These are phyloP conservation scores for Saccharomycopsis schoenii DNA, from an alignment of 805 yeast genomes.

Conservation along the genomic window DNA sequence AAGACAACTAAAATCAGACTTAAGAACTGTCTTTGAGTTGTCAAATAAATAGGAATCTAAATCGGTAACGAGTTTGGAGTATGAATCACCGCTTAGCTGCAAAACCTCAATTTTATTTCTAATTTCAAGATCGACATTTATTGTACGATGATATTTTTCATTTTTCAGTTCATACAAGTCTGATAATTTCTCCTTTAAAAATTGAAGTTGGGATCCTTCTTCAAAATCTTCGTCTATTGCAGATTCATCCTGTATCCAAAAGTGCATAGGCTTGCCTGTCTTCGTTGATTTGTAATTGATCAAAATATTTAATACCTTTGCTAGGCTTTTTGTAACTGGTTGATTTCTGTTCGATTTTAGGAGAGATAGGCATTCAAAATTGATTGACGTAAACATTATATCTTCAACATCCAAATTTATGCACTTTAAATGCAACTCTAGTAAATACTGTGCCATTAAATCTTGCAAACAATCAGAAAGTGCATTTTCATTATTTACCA, in stretches of 20 bases:
- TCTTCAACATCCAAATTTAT: neutral
- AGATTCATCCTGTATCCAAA: neutral
- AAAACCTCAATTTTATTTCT: neutral
- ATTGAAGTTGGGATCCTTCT: neutral
- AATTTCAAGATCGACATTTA: neutral
- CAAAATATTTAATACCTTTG: neutral
- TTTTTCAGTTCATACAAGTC: neutral
- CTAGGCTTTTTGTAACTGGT: neutral
- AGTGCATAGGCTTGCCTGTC: neutral
- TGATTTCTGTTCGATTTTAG: neutral
- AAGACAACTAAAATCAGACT: conserved; percentile 21
- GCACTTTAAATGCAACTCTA: conserved; percentile 3
- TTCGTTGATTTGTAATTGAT: neutral
- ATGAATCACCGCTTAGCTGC: neutral
- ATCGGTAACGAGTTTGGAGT: neutral
- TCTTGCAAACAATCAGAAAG: conserved; percentile 2
- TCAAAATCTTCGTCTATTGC: neutral
- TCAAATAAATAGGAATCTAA: conserved; percentile 3
- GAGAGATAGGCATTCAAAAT: neutral
- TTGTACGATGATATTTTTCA: neutral
- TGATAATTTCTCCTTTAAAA: neutral
- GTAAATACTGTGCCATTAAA: neutral
- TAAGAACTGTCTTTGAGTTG: conserved; percentile 19
- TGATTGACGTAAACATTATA: neutral
- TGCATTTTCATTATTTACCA: neutral